phyloP scores from a whole-genome alignment of 768 basidiomycete genomes.

The Terana coerulea region DNA sequence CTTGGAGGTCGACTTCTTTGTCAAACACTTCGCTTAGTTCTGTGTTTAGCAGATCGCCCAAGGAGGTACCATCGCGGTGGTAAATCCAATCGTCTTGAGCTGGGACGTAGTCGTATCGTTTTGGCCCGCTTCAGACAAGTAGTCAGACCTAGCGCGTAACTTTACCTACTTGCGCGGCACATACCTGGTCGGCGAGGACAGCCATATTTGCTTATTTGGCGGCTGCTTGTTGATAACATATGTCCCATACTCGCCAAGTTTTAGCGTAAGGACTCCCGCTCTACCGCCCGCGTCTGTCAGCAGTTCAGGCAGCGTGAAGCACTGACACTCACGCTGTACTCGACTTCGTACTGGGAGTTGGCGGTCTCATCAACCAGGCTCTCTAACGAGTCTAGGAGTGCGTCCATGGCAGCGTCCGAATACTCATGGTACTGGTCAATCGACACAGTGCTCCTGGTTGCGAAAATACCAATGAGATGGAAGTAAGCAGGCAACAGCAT shows the following conservation, averaged over 20 bases:
- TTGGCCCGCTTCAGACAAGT: slow-evolving; percentile 65
- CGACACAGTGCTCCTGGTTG: slow-evolving; percentile 42
- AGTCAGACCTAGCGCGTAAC: neutral
- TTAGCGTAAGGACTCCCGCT: slow-evolving; percentile 88
- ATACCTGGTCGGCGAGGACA: slow-evolving; percentile 85
- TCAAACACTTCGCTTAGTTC: slow-evolving; percentile 55
- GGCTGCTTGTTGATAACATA: slow-evolving; percentile 98
- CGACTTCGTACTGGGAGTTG: slow-evolving; percentile 69
- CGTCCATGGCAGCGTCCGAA: slow-evolving; percentile 76
- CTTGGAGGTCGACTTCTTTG: slow-evolving; percentile 29
- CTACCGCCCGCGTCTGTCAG: slow-evolving; percentile 39
- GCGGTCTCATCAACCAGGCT: slow-evolving; percentile 57
- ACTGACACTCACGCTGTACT: slow-evolving; percentile 67
- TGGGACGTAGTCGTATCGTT: slow-evolving; percentile 79
- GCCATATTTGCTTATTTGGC: slow-evolving; percentile 96
- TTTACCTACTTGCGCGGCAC: slow-evolving; percentile 13
- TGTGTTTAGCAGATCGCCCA: slow-evolving; percentile 60
- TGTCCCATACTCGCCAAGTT: slow-evolving; percentile 71
- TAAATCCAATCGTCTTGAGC: slow-evolving; percentile 69
- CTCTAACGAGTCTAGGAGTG: slow-evolving; percentile 72
- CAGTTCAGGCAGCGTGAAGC: neutral
- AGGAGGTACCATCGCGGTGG: slow-evolving; percentile 54
- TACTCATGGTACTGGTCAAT: slow-evolving; percentile 65
- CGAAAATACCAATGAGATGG: neutral
- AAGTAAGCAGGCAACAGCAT: slow-evolving; percentile 6